Conservation (phyloP, 2,329 filamentous ascomycete species). For the Teratosphaeria pseudoeucalypti region DNA sequence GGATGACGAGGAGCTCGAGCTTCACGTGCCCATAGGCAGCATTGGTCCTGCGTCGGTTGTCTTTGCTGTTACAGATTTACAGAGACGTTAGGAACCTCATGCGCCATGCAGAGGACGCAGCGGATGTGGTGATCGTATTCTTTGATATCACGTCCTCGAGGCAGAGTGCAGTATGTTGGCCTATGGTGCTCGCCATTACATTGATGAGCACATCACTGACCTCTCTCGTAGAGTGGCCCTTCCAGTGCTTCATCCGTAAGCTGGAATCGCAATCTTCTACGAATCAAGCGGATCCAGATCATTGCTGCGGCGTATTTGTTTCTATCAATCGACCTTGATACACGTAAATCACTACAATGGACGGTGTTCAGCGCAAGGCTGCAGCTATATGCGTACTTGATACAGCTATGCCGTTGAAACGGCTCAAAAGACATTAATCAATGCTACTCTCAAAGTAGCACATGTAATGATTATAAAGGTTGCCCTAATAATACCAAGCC, state of each 20-base stretch:
- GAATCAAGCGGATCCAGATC: not conserved
- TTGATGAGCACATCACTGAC: not conserved
- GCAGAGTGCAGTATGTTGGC: not conserved
- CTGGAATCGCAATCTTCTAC: not conserved
- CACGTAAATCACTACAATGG: no score
- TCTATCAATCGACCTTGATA: no score
- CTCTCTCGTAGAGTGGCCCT: not conserved
- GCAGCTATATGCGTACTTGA: no score
- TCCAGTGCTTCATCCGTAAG: not conserved
- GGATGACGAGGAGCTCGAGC: not conserved
- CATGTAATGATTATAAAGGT: not conserved
- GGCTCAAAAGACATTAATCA: no score
- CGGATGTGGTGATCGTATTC: not conserved
- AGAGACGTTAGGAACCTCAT: not conserved
- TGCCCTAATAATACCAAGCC: not conserved
- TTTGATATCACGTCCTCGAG: not conserved
- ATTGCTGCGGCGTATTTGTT: no score
- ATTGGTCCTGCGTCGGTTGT: not conserved
- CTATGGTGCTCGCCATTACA: not conserved
- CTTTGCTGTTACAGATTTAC: not conserved
- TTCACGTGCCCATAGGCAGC: not conserved
- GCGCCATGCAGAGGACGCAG: not conserved
- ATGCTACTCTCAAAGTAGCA: no score
- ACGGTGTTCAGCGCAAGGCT: no score
- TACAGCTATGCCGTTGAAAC: no score